phyloP scores from a whole-genome alignment of 208 protist species.

The Ichthyophonus hoferi region DNA sequence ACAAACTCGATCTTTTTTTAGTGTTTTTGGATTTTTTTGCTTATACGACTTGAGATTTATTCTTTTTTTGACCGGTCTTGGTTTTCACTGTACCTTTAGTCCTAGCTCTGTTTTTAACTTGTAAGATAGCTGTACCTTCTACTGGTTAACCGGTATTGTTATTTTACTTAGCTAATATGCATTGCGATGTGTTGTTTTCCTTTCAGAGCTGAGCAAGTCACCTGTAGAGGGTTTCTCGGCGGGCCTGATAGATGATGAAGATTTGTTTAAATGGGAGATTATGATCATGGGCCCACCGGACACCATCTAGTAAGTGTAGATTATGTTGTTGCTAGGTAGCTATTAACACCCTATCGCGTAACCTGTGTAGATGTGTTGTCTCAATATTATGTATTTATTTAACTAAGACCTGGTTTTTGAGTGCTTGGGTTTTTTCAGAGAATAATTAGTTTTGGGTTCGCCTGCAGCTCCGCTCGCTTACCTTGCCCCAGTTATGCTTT shows the following conservation, averaged over 20 bases:
- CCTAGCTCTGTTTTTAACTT: background rate
- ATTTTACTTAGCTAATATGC: background rate
- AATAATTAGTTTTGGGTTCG: too few species aligned
- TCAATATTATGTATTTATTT: too few species aligned
- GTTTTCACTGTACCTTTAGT: background rate
- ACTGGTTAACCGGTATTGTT: background rate
- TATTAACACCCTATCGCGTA: too few species aligned
- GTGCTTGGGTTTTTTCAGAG: too few species aligned
- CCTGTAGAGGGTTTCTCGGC: conserved; percentile 70
- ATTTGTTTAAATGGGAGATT: conserved; percentile 75
- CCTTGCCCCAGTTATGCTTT: too few species aligned
- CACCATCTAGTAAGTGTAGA: conserved; percentile 69
- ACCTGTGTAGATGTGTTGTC: too few species aligned
- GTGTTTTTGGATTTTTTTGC: background rate
- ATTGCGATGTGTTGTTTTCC: background rate
- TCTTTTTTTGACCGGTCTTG: background rate
- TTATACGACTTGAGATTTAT: too few species aligned
- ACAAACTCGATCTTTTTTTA: background rate
- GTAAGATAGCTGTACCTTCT: background rate
- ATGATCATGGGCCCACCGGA: conserved; percentile 72
- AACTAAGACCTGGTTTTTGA: too few species aligned
- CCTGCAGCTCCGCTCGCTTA: too few species aligned
- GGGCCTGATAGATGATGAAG: conserved; percentile 68
- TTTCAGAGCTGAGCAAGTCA: conserved; percentile 54
- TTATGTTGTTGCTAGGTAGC: too few species aligned